These are phyloP conservation scores for Ampelomyces quisqualis DNA, from an alignment of 2,329 filamentous ascomycete species.

Conservation along the genomic window DNA sequence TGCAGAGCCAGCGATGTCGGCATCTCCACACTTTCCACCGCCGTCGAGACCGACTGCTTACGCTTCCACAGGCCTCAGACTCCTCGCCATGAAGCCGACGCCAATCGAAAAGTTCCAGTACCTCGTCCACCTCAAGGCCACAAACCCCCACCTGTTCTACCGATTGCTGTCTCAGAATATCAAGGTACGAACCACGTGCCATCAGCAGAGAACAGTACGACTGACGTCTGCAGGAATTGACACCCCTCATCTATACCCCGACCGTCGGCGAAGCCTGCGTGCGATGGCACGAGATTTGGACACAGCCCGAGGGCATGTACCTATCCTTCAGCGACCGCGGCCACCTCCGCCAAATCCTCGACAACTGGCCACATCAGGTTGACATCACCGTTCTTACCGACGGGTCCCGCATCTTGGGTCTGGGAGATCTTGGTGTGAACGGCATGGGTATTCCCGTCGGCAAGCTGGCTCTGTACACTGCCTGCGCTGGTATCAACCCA, in stretches of 20 bases:
- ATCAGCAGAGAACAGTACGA: not conserved
- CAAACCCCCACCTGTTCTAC: constrained; percentile 81
- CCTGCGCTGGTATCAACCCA: constrained; percentile 90
- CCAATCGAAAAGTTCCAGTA: constrained; percentile 82
- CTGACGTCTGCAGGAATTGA: constrained; percentile 63
- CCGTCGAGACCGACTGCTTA: constrained; percentile 7
- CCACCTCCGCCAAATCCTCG: constrained; percentile 81
- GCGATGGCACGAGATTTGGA: constrained; percentile 94
- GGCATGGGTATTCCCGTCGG: constrained; percentile 98
- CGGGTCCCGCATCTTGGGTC: constrained; percentile 86
- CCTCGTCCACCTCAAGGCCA: constrained; percentile 71
- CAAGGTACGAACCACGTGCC: constrained; percentile 48
- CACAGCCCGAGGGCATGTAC: constrained; percentile 90
- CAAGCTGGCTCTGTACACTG: constrained; percentile 93
- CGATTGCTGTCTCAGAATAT: constrained; percentile 73
- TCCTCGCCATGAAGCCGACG: constrained; percentile 69
- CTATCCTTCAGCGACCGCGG: constrained; percentile 94
- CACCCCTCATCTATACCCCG: constrained; percentile 83
- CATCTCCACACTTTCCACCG: constrained; percentile 28
- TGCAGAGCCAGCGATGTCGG: constrained; percentile 54
- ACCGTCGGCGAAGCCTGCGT: constrained; percentile 95
- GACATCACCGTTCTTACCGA: constrained; percentile 98
- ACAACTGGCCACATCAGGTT: constrained; percentile 91
- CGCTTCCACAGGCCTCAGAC: constrained; percentile 66
- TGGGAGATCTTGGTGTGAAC: constrained; percentile 94